Evolutionary conservation across 768 basidiomycete species (phyloP).

Genomic region (Leccinum subtestaceum): DNA sequence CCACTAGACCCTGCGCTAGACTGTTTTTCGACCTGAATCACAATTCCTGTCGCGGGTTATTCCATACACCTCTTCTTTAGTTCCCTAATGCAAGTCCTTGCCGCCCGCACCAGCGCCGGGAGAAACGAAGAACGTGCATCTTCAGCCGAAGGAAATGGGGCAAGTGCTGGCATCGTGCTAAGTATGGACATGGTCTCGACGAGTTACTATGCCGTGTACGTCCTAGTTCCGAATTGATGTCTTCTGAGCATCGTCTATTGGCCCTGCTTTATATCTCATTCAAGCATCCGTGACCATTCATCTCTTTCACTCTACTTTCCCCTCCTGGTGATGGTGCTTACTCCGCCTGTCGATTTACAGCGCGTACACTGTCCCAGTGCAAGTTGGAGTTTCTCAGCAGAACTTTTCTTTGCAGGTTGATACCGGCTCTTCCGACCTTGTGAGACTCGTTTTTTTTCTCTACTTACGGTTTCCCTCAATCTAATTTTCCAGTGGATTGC

Average conservation of each 20-base stretch:
- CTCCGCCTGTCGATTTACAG: conserved; percentile 34
- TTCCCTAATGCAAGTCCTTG: conserved; percentile 13
- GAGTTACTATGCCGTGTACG: conserved; percentile 56
- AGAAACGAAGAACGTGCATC: conserved; percentile 12
- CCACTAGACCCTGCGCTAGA: not conserved
- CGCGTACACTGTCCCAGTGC: conserved; percentile 61
- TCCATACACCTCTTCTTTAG: not conserved
- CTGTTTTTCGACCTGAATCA: not conserved
- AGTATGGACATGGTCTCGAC: conserved; percentile 53
- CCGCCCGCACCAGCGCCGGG: conserved; percentile 3
- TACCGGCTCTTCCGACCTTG: conserved; percentile 80
- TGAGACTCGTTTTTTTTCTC: conserved; percentile 33
- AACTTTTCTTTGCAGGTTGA: conserved; percentile 69
- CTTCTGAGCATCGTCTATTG: not conserved
- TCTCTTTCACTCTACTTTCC: not conserved
- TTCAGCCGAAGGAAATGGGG: conserved; percentile 44
- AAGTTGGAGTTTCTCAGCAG: conserved; percentile 48
- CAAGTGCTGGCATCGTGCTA: conserved; percentile 54
- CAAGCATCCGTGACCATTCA: not conserved
- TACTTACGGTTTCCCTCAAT: not conserved
- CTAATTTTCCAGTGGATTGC: conserved; percentile 62
- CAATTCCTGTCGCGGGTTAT: not conserved
- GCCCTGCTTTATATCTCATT: not conserved
- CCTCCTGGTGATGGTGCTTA: not conserved
- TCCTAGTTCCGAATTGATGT: not conserved